Percentiles rank a stretch among this genome's conserved stretches.
These are phyloP conservation scores for Aspergillus cejpii DNA, from an alignment of 2,329 filamentous ascomycete genomes.

Conservation along the genomic window DNA sequence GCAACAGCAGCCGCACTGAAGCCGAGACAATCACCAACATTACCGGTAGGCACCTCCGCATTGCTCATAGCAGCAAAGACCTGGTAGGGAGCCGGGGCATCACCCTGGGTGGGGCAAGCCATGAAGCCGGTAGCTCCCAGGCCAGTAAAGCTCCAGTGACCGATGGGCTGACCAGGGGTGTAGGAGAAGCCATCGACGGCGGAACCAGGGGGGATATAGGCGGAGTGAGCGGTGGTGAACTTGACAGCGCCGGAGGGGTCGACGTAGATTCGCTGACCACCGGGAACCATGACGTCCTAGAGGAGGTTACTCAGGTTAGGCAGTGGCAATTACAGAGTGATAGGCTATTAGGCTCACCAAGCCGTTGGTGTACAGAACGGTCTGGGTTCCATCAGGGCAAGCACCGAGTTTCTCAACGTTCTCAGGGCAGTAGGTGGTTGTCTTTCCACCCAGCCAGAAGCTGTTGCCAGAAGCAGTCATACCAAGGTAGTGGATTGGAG, in stretches of 20 bases:
- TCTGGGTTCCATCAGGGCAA: conserved; percentile 44
- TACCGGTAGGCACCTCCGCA: conserved; percentile 34
- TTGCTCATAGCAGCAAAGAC: conserved; percentile 36
- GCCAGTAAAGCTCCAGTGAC: conserved; percentile 26
- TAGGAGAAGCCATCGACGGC: conserved; percentile 46
- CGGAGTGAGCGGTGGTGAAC: conserved; percentile 53
- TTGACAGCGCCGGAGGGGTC: conserved; percentile 47
- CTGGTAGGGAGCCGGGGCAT: conserved; percentile 26
- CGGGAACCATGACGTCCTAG: conserved; percentile 50
- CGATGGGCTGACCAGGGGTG: conserved; percentile 20
- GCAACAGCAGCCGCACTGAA: conserved; percentile 32
- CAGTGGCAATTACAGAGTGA: too few species aligned
- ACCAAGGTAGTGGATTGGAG: conserved; percentile 43
- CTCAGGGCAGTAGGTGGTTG: conserved; percentile 46
- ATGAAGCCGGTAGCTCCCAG: conserved; percentile 36
- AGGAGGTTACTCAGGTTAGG: conserved; percentile 16
- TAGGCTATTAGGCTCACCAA: conserved; percentile 25
- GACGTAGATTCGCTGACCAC: conserved; percentile 57
- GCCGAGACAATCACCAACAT: conserved; percentile 33
- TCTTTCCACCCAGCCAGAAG: conserved; percentile 46
- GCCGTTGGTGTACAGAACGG: conserved; percentile 38
- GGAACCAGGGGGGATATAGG: conserved; percentile 46
- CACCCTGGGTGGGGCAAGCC: conserved; percentile 33
- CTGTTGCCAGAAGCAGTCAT: conserved; percentile 42
- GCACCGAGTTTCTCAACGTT: conserved; percentile 22